Base-by-base conservation (phyloP, 768 basidiomycete genomes). In the Boletellus sp. region DNA sequence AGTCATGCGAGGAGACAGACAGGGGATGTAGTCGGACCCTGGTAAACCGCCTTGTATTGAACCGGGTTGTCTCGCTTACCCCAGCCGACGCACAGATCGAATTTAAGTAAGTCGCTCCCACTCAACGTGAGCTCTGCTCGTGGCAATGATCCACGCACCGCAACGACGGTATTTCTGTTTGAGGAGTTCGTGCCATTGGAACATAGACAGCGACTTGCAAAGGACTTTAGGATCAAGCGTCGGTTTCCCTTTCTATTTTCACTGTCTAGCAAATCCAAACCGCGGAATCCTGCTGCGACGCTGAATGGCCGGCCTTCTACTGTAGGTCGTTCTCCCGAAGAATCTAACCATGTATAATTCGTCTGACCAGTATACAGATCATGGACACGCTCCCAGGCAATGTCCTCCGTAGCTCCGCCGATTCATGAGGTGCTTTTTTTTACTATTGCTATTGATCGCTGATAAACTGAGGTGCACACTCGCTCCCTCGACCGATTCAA, bases 181-280 rank as follows among this genome's bases (percentile, higher is more conserved):
- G 94, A 99, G 69, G 96, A 98, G 67, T 89, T 91, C 48, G 92
- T 99, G 4, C 95, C 94, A 0, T 71, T 80, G 34, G 94, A 93
- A 63, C 93, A 92, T 59, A 76, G 89, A 4, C 83, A 88, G 39
- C 84, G 89, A 56, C 76, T 94, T 6, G 80, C 70, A 6, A 68
- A 81, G 6, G 72, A 76, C 15, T 74, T 78, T 3, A 71, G 76
- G 0, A 72, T 72, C 8, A 76, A 83, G 15, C 74, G 78, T n/a
- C 81, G 83, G 8, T 68, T 90, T 16, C 84, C 84, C 4, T 83
- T 84, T 15, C 70, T 87, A 34, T 88, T 90, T 55, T 75, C 81
- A 11, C 67, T 77, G 19, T 72, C 76, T 24, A 67, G 65, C 58
- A 68, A 68, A 56, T 65, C 65, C 43, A 67, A 79, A 62, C 77